phyloP scores from a whole-genome alignment of 1,284 basidiomycete genomes.

The Cystobasidium pallidum region DNA sequence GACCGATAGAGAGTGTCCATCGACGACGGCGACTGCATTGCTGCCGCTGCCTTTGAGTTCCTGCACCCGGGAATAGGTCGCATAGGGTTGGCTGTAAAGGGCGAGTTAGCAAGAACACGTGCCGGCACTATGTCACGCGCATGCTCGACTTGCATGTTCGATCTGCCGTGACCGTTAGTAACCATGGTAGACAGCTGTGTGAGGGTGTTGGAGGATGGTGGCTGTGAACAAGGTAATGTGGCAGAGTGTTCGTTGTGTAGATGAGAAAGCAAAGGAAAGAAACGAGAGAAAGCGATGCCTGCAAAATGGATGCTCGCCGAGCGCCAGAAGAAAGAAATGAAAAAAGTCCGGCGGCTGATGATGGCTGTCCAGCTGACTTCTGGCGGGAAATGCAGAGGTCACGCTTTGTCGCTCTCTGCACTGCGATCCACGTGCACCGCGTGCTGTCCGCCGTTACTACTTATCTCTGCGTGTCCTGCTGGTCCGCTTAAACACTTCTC shows the following conservation, averaged over 20 bases:
- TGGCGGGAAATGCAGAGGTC: neutral
- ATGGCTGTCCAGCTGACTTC: constrained; percentile 21
- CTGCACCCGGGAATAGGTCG: constrained; percentile 19
- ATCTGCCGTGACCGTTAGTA: constrained; percentile 28
- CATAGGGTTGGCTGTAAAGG: constrained; percentile 22
- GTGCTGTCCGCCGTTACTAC: no score
- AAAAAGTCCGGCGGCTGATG: constrained; percentile 1
- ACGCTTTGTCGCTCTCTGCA: neutral
- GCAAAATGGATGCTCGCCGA: constrained; percentile 4
- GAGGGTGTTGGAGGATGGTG: no score
- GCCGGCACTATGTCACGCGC: neutral
- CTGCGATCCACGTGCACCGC: no score
- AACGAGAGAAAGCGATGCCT: neutral
- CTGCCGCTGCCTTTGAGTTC: constrained; percentile 11
- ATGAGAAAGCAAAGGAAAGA: neutral
- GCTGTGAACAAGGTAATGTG: neutral
- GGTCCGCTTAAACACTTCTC: constrained; percentile 20
- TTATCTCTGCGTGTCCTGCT: neutral
- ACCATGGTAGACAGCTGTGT: constrained; percentile 11
- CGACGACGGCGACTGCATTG: constrained; percentile 62
- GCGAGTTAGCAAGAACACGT: neutral
- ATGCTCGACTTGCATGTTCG: constrained; percentile 16
- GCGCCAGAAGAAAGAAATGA: no score
- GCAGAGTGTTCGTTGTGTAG: neutral
- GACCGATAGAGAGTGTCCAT: constrained; percentile 71